Evolutionary conservation across 495 filamentous ascomycete genomes (phyloP), one percentile per base, ranked within the genome.

Genomic region (Talaromyces adpressus): DNA sequence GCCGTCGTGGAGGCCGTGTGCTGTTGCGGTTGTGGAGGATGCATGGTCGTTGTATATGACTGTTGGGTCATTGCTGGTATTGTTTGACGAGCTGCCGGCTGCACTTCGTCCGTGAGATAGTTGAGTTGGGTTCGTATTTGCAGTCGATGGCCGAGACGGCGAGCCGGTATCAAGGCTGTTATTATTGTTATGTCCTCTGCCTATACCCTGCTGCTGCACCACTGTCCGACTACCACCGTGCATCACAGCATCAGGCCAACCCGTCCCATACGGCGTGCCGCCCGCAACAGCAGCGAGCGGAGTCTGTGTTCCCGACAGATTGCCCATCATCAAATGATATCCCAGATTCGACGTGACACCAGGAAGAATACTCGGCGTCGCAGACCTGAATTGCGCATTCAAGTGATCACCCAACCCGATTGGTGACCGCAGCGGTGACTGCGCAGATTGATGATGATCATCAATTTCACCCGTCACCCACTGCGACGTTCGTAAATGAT

Each of bases 271-370:
- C 7, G 81, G 79, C 18, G 79, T 74, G 69, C 87, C 83, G 11
- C 91, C 89, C n/a, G 91, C 90, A 6, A 93, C 90, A 6, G 91
- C 91, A 1, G 91, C 90, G 0, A 97, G 82, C 0, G 93, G 94
- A 2, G 93, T 97, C 56, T 91, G 87, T 3, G 89, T 86, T 1
- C 94, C 93, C 2, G 92, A 91, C 39, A 96, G 80, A 7, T 77
- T 79, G 0, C 89, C 90, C 6, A 87, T 79, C 27, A 96, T 85
- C 2, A 92, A 86, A 73, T 97, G 93, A 72, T 97, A 98, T 66
- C 90, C 88, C 25, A 97, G 81, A 68, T 93, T 96, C 3, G 92
- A 93, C 4, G 90, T 91, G 25, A 90, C 90, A 53, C 91, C 91
- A 1, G 90, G 89, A 16, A 62, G 47, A 59, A 96, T 90, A 3